phyloP scores from a whole-genome alignment of 345 rosid genomes.

The Durio zibethinus region DNA sequence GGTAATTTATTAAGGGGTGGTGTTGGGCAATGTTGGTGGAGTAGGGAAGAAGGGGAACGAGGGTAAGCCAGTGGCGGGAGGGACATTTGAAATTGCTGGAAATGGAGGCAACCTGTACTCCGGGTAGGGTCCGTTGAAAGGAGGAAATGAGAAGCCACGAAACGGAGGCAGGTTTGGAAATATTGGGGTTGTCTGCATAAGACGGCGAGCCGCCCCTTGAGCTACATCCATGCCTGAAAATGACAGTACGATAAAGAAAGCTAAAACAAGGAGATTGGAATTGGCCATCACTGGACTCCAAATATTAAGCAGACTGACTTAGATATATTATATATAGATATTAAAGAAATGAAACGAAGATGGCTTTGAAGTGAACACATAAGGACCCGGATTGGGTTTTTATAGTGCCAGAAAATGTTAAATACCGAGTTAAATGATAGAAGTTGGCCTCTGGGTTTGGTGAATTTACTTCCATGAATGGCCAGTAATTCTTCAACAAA shows the following conservation, averaged over 20 bases:
- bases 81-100: not conserved
- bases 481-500: not conserved
- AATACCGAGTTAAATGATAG: not conserved
- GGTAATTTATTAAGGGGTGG: not conserved
- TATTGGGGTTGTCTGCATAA: conserved; percentile 14
- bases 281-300: conserved; percentile 18
- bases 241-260: conserved; percentile 10
- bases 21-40: conserved; percentile 16
- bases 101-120: conserved; percentile 10
- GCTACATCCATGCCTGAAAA: conserved; percentile 11
- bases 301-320: no score
- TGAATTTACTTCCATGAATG: conserved; percentile 11
- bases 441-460: conserved; percentile 9
- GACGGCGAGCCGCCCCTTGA: conserved; percentile 13
- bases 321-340: not conserved
- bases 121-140: conserved; percentile 3
- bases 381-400: not conserved
- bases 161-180: conserved; percentile 19
- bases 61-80: not conserved
- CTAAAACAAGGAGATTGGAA: not conserved
- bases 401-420: not conserved
- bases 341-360: not conserved
- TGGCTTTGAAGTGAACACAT: not conserved
- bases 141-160: conserved; percentile 12
- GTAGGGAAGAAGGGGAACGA: conserved; percentile 1